Base-by-base conservation (phyloP, 345 rosid species). In the Bruguiera sexangula region DNA sequence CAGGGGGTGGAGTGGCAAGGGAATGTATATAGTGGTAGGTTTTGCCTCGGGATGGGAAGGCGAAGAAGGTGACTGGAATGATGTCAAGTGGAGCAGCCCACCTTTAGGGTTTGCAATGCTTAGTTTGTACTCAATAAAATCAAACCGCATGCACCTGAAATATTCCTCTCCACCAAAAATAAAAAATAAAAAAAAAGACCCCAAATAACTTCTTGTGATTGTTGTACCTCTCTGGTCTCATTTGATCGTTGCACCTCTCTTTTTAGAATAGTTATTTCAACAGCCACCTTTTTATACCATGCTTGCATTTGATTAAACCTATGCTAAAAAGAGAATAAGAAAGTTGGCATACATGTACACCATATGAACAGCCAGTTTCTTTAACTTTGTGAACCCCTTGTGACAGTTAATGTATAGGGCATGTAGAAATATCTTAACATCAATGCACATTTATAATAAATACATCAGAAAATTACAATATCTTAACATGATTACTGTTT, bases 21-120 rank as follows among this genome's bases (percentile, higher is more conserved):
- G 81, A 61, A 78, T 77, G 80, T 75, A 68, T 75, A 69, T 43
- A 66, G 7, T 6, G 78, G 68, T 26, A 66, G 79, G 68, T 37
- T 66, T 65, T 75, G 86, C 88, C 88, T 88, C 87, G 93, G 89
- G 89, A 86, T 80, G 86, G 63, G 80, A 78, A 67, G 80, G 80
- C 24, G 83, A 66, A 77, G 84, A 78, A 80, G 82, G 87, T 86
- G 89, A 86, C 86, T 67, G 84, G 79, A 85, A 88, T 88, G 86
- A 88, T 88, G 81, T 80, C 77, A 82, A 84, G 51, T 70, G 84
- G 77, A 83, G 78, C 82, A 79, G 63, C 81, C 74, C 58, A 66
- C 78, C 76, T 84, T 86, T 83, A 83, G 86, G 85, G 84, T 83
- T 86, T 79, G 20, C 63, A 82, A 83, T 85, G 89, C 89, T 85